Conservation (phyloP, 1,284 basidiomycete species). For the Butyriboletus appendiculatus region DNA sequence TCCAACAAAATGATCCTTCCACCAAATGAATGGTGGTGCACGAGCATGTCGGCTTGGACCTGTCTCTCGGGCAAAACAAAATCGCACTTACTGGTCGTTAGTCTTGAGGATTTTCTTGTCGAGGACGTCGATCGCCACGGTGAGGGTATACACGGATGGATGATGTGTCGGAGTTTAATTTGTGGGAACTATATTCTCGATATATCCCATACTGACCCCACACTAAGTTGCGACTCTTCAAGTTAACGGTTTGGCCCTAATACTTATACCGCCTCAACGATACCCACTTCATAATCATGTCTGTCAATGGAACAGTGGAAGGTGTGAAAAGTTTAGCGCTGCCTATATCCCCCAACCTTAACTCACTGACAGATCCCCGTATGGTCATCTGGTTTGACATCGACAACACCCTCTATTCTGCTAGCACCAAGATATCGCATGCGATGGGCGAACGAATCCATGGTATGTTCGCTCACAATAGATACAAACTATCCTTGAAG, state of each 20-base stretch:
- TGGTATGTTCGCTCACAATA: constrained; percentile 41
- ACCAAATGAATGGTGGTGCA: background rate
- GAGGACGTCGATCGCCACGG: constrained; percentile 29
- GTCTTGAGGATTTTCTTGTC: constrained; percentile 42
- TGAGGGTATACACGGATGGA: constrained; percentile 10
- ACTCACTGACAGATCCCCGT: constrained; percentile 40
- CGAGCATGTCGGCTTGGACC: background rate
- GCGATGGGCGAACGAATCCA: constrained; percentile 84
- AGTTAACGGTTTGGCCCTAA: background rate
- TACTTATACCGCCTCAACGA: constrained; percentile 15
- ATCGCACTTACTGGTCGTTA: constrained; percentile 38
- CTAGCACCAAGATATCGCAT: constrained; percentile 72
- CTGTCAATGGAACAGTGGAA: constrained; percentile 24
- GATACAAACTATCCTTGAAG: background rate
- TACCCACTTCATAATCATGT: constrained; percentile 30
- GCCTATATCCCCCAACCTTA: constrained; percentile 6
- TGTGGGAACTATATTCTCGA: constrained; percentile 28
- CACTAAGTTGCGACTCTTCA: background rate
- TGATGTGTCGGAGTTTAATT: constrained; percentile 30
- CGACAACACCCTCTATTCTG: constrained; percentile 85
- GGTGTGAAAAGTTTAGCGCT: constrained; percentile 15
- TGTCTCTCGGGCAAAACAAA: constrained; percentile 13
- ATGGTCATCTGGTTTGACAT: constrained; percentile 81
- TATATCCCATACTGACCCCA: constrained; percentile 7
- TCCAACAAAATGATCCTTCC: constrained; percentile 35